A percentile compares a stretch with the other conserved stretches of the same genome.
Conservation (phyloP, 257 asterid species). For the Cynanchum wilfordii region DNA sequence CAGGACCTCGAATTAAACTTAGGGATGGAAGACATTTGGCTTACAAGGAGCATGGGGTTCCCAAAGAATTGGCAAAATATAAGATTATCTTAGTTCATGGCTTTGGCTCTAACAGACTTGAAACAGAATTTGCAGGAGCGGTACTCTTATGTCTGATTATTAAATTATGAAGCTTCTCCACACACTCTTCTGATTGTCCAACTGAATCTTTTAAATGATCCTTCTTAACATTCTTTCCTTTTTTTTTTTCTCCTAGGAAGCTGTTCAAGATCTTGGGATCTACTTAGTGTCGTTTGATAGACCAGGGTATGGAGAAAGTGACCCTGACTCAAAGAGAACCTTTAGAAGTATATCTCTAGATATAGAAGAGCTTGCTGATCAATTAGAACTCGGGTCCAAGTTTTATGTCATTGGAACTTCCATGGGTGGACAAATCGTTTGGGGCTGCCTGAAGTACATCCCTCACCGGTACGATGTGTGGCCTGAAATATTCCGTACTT, state of each 20-base stretch:
- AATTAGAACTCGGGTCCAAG: slow-evolving; percentile 50
- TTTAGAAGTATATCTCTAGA: slow-evolving; percentile 49
- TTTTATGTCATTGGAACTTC: slow-evolving; percentile 58
- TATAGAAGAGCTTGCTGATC: slow-evolving; percentile 70
- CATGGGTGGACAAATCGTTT: slow-evolving; percentile 66
- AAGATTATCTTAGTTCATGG: slow-evolving; percentile 69
- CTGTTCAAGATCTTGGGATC: slow-evolving; percentile 49
- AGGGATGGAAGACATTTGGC: slow-evolving; percentile 76
- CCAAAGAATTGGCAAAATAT: slow-evolving; percentile 54
- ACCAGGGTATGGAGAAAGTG: slow-evolving; percentile 83
- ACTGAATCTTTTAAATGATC: background rate
- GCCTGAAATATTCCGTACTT: background rate
- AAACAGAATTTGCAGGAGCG: slow-evolving; percentile 45
- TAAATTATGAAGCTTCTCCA: background rate
- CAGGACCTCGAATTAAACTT: slow-evolving; percentile 65
- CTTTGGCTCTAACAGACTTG: slow-evolving; percentile 53
- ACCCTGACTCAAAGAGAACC: slow-evolving; percentile 62
- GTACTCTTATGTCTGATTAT: slow-evolving; percentile 26
- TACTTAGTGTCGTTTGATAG: slow-evolving; percentile 67
- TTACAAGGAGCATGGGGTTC: slow-evolving; percentile 74
- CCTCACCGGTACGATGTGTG: slow-evolving; percentile 42
- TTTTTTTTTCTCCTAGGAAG: slow-evolving; percentile 30
- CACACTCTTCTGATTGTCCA: slow-evolving; percentile 2
- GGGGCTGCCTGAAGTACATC: slow-evolving; percentile 80
- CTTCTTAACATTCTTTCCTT: background rate